A percentile compares a stretch with the other conserved stretches of the same genome.
These are phyloP conservation scores for Colletotrichum spaethianum DNA, from an alignment of 2,329 filamentous ascomycete genomes.

Conservation along the genomic window DNA sequence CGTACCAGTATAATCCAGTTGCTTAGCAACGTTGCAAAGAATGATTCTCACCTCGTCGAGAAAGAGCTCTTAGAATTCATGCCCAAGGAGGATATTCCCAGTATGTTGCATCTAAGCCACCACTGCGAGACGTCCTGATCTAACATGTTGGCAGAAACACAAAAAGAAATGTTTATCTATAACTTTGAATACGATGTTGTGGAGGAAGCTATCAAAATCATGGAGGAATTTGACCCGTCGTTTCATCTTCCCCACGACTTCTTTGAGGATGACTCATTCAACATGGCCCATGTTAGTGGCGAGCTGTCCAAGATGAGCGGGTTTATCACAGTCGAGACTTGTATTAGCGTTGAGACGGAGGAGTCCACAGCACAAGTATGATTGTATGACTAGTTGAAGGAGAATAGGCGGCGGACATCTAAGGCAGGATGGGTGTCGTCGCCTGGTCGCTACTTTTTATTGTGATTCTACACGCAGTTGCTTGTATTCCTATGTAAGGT, in stretches of 20 bases:
- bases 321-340: conserved; percentile 16
- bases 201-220: conserved; percentile 34
- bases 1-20: conserved; percentile 55
- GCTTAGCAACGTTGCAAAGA: conserved; percentile 55
- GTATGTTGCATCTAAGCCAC: conserved; percentile 41
- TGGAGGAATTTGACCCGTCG: conserved; percentile 41
- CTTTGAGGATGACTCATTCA: conserved; percentile 42
- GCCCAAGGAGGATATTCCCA: conserved; percentile 48
- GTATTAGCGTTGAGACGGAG: conserved; percentile 10
- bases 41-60: conserved; percentile 48
- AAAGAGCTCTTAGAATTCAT: conserved; percentile 49
- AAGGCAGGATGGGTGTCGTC: background rate
- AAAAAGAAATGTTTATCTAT: conserved; percentile 29
- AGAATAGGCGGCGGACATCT: background rate
- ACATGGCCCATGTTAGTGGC: conserved; percentile 1
- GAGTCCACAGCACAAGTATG: background rate
- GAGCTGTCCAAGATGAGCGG: conserved; percentile 15
- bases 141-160: conserved; percentile 10
- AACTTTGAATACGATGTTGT: conserved; percentile 46
- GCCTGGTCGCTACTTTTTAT: background rate
- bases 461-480: background rate
- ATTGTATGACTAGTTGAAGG: background rate
- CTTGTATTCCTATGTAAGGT: too few relatives aligned
- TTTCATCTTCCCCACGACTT: conserved; percentile 43
- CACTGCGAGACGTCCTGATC: background rate